A percentile compares a stretch with the other conserved stretches of the same genome.
These are phyloP conservation scores for Colletotrichum orbiculare DNA, from an alignment of 2,329 filamentous ascomycete species.

Conservation along the genomic window DNA sequence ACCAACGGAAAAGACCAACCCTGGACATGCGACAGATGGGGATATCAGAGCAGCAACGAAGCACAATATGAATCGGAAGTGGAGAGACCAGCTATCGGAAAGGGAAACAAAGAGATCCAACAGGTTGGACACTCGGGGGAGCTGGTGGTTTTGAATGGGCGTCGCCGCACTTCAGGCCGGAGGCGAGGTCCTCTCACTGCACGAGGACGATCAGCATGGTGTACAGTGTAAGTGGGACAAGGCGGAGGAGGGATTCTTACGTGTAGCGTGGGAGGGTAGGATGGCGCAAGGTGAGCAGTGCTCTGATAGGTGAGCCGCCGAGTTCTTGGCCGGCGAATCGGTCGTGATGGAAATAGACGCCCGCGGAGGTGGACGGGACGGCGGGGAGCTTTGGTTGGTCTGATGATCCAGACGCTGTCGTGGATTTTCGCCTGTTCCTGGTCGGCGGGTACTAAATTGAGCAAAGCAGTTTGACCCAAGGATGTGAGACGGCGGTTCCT, in stretches of 20 bases:
- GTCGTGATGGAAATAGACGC: constrained; percentile 58
- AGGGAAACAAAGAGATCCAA: constrained; percentile 51
- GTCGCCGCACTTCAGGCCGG: constrained; percentile 41
- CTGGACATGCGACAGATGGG: constrained; percentile 42
- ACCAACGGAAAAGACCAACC: constrained; percentile 21
- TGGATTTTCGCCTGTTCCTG: constrained; percentile 21
- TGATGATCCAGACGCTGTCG: constrained; percentile 32
- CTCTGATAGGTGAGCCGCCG: constrained; percentile 59
- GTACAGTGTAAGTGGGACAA: constrained; percentile 41
- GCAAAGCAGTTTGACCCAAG: constrained; percentile 9
- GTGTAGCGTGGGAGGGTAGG: constrained; percentile 40
- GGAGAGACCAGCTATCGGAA: constrained; percentile 69
- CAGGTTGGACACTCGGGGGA: constrained; percentile 52
- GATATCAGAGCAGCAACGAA: constrained; percentile 49
- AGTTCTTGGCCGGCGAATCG: constrained; percentile 52
- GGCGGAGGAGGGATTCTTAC: constrained; percentile 50
- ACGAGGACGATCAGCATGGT: constrained; percentile 50
- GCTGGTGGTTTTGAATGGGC: constrained; percentile 64
- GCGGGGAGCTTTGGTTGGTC: constrained; percentile 44
- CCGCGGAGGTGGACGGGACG: constrained; percentile 48
- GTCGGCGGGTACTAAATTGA: constrained; percentile 15
- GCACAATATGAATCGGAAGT: constrained; percentile 50
- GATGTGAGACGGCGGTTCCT: constrained; percentile 3
- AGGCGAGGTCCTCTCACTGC: constrained; percentile 42
- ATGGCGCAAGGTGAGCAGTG: constrained; percentile 38